A percentile compares a stretch with the other conserved stretches of the same genome.
Evolutionary conservation across 257 asterid species (phyloP).

Genomic region (Asclepias syriaca): DNA sequence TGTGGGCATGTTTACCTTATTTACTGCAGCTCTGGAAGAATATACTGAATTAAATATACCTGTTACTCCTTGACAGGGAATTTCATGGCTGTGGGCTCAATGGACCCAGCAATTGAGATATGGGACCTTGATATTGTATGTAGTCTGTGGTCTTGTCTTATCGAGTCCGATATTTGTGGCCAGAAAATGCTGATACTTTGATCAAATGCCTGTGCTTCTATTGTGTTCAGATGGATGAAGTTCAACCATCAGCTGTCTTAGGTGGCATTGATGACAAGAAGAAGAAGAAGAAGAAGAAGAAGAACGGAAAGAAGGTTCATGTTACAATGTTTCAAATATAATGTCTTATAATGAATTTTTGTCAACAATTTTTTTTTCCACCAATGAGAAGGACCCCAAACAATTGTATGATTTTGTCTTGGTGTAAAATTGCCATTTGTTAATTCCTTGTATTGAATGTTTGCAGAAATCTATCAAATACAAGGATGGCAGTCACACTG

Average conservation of each 20-base stretch:
- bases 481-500: slow-evolving; percentile 81
- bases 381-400: neutral
- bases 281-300: slow-evolving; percentile 61
- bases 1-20: neutral
- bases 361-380: neutral
- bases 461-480: slow-evolving; percentile 62
- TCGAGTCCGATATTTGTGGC: neutral
- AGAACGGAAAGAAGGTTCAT: slow-evolving; percentile 64
- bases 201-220: neutral
- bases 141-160: slow-evolving; percentile 5
- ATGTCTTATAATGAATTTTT: neutral
- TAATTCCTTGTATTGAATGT: neutral
- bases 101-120: slow-evolving; percentile 89
- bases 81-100: slow-evolving; percentile 83
- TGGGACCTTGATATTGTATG: slow-evolving; percentile 97
- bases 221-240: slow-evolving; percentile 71
- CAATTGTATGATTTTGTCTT: neutral
- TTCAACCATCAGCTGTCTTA: slow-evolving; percentile 67
- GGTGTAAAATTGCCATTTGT: neutral
- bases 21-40: neutral
- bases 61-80: slow-evolving; percentile 49
- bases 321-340: slow-evolving; percentile 3
- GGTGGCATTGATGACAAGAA: slow-evolving; percentile 76
- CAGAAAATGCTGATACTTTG: neutral
- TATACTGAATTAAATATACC: neutral